These are phyloP conservation scores for Cytospora schulzeri DNA, from an alignment of 2,329 filamentous ascomycete species.

Conservation along the genomic window DNA sequence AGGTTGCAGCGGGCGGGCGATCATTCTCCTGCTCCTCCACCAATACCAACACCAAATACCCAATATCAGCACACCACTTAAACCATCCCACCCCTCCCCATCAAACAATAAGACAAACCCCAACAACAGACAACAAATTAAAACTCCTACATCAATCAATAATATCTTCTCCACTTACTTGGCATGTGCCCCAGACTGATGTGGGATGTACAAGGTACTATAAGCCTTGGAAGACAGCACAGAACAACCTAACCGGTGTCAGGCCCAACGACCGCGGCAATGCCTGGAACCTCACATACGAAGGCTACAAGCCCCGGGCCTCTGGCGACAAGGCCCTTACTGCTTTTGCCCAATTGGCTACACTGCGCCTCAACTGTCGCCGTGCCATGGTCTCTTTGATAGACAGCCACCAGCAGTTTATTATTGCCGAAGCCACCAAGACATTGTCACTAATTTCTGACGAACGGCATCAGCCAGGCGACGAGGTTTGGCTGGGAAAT, in stretches of 20 bases:
- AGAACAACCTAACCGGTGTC: constrained; percentile 18
- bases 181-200: background rate
- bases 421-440: constrained; percentile 18
- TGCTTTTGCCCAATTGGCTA: constrained; percentile 52
- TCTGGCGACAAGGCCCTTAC: constrained; percentile 44
- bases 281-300: constrained; percentile 20
- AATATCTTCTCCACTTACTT: background rate
- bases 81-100: background rate
- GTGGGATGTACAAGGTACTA: constrained; percentile 15
- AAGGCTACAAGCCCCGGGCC: constrained; percentile 39
- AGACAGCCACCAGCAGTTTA: constrained; percentile 19
- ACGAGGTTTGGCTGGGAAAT: constrained; percentile 22
- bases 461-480: constrained; percentile 13
- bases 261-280: background rate
- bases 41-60: too few species aligned
- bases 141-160: background rate
- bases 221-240: constrained; percentile 23
- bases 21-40: background rate
- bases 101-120: background rate
- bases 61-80: too few species aligned
- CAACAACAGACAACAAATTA: background rate
- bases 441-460: constrained; percentile 38
- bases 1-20: background rate
- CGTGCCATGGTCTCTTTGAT: constrained; percentile 38
- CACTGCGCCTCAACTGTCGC: constrained; percentile 49